Conservation (phyloP, 768 basidiomycete species). For the Kwoniella shandongensis region DNA sequence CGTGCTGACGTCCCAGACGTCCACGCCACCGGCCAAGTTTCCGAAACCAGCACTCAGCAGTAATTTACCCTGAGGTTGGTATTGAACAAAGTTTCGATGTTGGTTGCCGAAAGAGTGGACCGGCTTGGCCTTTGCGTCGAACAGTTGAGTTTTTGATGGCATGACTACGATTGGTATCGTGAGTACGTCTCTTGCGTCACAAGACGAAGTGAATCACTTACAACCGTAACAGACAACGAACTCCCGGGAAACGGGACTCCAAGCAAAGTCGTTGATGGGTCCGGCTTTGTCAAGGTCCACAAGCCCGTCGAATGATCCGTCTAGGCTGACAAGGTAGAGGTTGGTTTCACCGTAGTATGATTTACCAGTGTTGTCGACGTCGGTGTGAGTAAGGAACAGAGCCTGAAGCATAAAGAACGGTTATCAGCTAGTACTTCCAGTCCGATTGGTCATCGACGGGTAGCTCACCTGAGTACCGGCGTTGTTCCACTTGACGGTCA, state of each 20-base stretch:
- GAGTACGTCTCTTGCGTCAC: slow-evolving; percentile 7
- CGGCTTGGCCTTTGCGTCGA: slow-evolving; percentile 83
- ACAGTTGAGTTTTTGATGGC: slow-evolving; percentile 90
- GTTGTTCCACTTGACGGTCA: slow-evolving; percentile 93
- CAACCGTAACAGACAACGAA: slow-evolving; percentile 96
- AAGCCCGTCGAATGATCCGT: slow-evolving; percentile 89
- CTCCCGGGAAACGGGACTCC: slow-evolving; percentile 96
- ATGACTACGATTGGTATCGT: slow-evolving; percentile 63
- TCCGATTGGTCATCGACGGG: too few species aligned
- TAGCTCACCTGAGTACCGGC: slow-evolving; percentile 81
- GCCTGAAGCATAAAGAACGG: slow-evolving; percentile 37
- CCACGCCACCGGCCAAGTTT: slow-evolving; percentile 90
- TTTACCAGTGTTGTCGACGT: slow-evolving; percentile 95
- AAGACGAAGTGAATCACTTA: slow-evolving; percentile 58
- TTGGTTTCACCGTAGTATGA: slow-evolving; percentile 98
- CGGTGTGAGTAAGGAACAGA: slow-evolving; percentile 86
- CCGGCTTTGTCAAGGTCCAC: slow-evolving; percentile 88
- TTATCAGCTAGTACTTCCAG: too few species aligned
- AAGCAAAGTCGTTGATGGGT: slow-evolving; percentile 91
- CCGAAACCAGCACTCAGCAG: slow-evolving; percentile 92
- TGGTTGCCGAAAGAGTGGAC: slow-evolving; percentile 87
- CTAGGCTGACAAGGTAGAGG: slow-evolving; percentile 84
- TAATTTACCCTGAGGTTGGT: slow-evolving; percentile 89
- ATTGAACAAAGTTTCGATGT: slow-evolving; percentile 87
- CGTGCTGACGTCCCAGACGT: slow-evolving; percentile 84